These are phyloP conservation scores for Trichothecium sympodiale DNA, from an alignment of 2,329 filamentous ascomycete genomes.

Conservation along the genomic window DNA sequence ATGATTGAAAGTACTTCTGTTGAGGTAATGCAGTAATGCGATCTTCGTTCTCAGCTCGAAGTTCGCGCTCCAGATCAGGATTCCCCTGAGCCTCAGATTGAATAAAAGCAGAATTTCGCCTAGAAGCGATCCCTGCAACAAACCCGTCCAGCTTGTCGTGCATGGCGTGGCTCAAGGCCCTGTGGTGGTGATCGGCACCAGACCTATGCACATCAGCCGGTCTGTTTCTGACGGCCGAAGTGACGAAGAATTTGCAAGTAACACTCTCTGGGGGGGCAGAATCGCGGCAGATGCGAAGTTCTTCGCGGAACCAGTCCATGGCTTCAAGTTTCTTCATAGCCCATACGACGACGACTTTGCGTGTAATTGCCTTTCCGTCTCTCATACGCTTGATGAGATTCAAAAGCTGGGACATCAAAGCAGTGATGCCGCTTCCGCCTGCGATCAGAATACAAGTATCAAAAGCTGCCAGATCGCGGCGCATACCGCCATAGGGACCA, in stretches of 20 bases:
- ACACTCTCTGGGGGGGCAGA: conserved; percentile 80
- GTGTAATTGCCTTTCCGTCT: conserved; percentile 86
- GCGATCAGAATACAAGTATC: conserved; percentile 90
- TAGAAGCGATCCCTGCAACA: conserved; percentile 75
- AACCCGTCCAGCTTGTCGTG: conserved; percentile 83
- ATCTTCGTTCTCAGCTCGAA: conserved; percentile 75
- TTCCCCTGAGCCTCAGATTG: conserved; percentile 72
- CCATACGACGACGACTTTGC: conserved; percentile 88
- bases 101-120: conserved; percentile 76
- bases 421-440: conserved; percentile 89
- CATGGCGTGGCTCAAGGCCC: conserved; percentile 63
- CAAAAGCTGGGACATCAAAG: conserved; percentile 80
- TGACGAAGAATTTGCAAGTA: conserved; percentile 91
- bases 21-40: conserved; percentile 71
- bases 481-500: conserved; percentile 91
- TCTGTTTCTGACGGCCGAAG: conserved; percentile 43
- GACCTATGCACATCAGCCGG: conserved; percentile 7
- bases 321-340: conserved; percentile 81
- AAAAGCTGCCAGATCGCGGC: conserved; percentile 78
- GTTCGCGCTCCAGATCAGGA: conserved; percentile 64
- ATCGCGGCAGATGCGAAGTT: conserved; percentile 83
- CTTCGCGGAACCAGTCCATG: conserved; percentile 97
- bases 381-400: conserved; percentile 96
- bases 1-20: conserved; percentile 50
- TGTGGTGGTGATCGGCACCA: conserved; percentile 10